Percentiles rank a stretch among this genome's conserved stretches.
phyloP scores from a whole-genome alignment of 2,329 filamentous ascomycete genomes.

The Fusarium musae region DNA sequence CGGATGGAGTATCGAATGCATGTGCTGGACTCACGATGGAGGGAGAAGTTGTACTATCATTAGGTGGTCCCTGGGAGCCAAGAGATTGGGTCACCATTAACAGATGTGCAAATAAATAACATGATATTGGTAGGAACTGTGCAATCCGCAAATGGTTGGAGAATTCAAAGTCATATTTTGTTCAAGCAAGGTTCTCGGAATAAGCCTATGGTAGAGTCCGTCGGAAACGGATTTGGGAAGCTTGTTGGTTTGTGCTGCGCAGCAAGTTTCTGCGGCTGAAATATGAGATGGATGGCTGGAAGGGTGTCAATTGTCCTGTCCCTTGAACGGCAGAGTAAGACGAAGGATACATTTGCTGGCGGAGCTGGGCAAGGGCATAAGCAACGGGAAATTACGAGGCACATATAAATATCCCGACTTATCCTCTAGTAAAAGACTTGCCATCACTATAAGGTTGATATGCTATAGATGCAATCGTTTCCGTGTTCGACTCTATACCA shows the following conservation, averaged over 20 bases:
- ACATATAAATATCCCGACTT: not conserved
- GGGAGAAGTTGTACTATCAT: not conserved
- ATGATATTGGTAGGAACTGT: not conserved
- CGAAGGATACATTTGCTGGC: not conserved
- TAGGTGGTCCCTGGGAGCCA: not conserved
- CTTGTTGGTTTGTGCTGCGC: constrained; percentile 4
- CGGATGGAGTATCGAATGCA: not conserved
- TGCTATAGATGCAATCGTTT: not conserved
- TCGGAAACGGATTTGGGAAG: not conserved
- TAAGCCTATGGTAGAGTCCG: not conserved
- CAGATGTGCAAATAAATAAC: not conserved
- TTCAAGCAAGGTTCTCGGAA: not conserved
- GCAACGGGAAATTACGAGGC: constrained; percentile 1
- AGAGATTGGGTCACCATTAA: not conserved
- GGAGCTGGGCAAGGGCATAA: constrained; percentile 1
- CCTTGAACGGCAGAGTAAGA: constrained; percentile 10
- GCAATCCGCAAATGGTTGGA: not conserved
- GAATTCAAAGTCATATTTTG: not conserved
- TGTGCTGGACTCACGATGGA: not conserved
- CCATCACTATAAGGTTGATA: not conserved
- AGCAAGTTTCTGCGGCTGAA: constrained; percentile 4
- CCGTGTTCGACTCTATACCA: not conserved
- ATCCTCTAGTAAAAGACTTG: not conserved
- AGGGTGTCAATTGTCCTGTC: not conserved
- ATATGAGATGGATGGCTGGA: constrained; percentile 1